Evolutionary conservation across 108 stramenopile genomes (phyloP).

Genomic region (Nannochloropsis gaditana): DNA sequence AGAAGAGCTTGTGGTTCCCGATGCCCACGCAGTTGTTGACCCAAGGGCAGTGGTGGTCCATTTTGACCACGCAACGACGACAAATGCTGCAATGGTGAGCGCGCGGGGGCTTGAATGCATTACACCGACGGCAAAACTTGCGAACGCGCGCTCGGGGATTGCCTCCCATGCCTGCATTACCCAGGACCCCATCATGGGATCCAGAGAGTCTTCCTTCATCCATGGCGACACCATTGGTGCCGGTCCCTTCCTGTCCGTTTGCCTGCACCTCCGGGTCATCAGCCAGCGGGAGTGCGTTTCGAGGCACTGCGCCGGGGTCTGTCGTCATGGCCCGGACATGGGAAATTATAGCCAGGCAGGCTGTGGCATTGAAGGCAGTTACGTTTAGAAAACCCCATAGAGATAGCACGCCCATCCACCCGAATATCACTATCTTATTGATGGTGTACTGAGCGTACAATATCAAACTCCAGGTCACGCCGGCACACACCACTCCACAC

Average conservation of each 20-base stretch:
- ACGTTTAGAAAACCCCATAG: slow-evolving; percentile 41
- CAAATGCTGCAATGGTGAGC: slow-evolving; percentile 98
- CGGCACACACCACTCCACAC: slow-evolving; percentile 55
- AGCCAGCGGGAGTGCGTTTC: slow-evolving; percentile 41
- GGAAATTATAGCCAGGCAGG: slow-evolving; percentile 68
- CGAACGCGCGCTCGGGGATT: slow-evolving; percentile 21
- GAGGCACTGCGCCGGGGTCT: slow-evolving; percentile 87
- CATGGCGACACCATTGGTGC: neutral
- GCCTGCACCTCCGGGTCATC: slow-evolving; percentile 42
- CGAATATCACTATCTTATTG: slow-evolving; percentile 37
- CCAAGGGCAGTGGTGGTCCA: slow-evolving; percentile 99
- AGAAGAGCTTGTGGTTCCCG: slow-evolving; percentile 98
- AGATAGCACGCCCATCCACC: slow-evolving; percentile 53
- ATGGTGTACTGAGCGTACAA: slow-evolving; percentile 49
- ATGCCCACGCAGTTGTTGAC: slow-evolving; percentile 99
- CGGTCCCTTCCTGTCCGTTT: slow-evolving; percentile 15
- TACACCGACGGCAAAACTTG: slow-evolving; percentile 68
- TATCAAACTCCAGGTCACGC: slow-evolving; percentile 49
- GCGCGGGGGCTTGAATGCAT: slow-evolving; percentile 88
- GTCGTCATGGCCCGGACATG: slow-evolving; percentile 88
- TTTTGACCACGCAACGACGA: slow-evolving; percentile 86
- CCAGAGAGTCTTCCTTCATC: neutral
- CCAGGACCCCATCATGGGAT: neutral
- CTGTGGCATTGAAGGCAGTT: slow-evolving; percentile 50
- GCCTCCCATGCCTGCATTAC: neutral